Evolutionary conservation across 1,284 basidiomycete species (phyloP).

Genomic region (Naganishia sp.): DNA sequence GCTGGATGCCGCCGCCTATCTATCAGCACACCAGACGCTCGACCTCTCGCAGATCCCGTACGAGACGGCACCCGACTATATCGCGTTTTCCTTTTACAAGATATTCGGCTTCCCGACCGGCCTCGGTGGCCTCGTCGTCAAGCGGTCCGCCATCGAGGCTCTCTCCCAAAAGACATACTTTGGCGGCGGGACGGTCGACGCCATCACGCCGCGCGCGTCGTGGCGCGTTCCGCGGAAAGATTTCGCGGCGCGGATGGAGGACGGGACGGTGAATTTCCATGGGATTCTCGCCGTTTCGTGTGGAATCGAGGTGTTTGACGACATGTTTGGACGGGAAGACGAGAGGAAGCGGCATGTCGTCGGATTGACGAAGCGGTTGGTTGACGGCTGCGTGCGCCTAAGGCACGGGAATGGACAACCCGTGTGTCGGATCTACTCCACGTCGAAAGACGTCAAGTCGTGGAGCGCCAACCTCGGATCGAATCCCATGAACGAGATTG

Average conservation of each 20-base stretch:
- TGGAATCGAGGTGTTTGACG: slow-evolving; percentile 22
- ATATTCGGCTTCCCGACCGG: slow-evolving; percentile 87
- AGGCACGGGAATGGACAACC: slow-evolving; percentile 21
- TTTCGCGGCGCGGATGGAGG: slow-evolving; percentile 19
- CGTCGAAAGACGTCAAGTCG: not conserved
- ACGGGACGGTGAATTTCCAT: slow-evolving; percentile 31
- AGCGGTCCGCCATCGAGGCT: slow-evolving; percentile 39
- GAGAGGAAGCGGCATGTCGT: slow-evolving; percentile 19
- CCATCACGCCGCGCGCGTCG: slow-evolving; percentile 17
- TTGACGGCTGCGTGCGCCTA: slow-evolving; percentile 1
- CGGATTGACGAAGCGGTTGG: slow-evolving; percentile 22
- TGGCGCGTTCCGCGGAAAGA: slow-evolving; percentile 26
- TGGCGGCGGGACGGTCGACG: slow-evolving; percentile 31
- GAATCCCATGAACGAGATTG: not conserved
- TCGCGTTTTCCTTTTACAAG: slow-evolving; percentile 82
- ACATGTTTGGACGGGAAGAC: slow-evolving; percentile 24
- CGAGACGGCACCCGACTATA: slow-evolving; percentile 74
- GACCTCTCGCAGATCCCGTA: slow-evolving; percentile 74
- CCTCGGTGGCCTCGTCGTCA: slow-evolving; percentile 74
- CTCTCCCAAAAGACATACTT: slow-evolving; percentile 18
- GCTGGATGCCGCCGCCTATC: slow-evolving; percentile 39
- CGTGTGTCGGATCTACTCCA: slow-evolving; percentile 24
- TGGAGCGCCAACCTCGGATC: not conserved
- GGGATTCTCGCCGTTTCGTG: slow-evolving; percentile 23
- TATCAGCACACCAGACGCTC: slow-evolving; percentile 63